Percentiles rank a stretch among this genome's conserved stretches.
These are phyloP conservation scores for Pterocarpus macrocarpus DNA, from an alignment of 306 rosid species.

Conservation along the genomic window DNA sequence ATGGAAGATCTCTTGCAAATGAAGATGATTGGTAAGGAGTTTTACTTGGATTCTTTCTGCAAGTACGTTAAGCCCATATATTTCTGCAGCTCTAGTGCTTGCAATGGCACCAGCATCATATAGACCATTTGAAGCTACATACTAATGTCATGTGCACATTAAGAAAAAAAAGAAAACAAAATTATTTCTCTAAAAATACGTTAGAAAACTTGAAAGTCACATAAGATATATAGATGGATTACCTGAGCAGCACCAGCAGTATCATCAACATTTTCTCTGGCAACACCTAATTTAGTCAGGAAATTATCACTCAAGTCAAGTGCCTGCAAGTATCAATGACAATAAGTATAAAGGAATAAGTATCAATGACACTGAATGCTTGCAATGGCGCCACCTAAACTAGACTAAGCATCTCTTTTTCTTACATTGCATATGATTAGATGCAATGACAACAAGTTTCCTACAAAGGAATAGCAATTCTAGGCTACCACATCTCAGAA, in stretches of 20 bases:
- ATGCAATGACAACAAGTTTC: conserved; percentile 1
- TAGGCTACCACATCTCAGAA: not conserved
- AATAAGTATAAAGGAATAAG: not conserved
- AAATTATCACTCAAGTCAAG: conserved; percentile 64
- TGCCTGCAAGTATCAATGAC: conserved; percentile 56
- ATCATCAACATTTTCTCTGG: conserved; percentile 68
- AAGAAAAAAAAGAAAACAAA: conserved; percentile 17
- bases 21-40: conserved; percentile 23
- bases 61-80: conserved; percentile 68
- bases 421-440: conserved; percentile 28
- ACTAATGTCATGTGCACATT: conserved; percentile 43
- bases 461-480: not conserved
- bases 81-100: conserved; percentile 67
- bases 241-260: conserved; percentile 79
- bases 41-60: conserved; percentile 71
- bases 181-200: conserved; percentile 16
- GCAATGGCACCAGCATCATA: conserved; percentile 68
- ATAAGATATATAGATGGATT: conserved; percentile 20
- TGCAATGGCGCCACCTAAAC: not conserved
- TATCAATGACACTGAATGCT: not conserved
- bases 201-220: conserved; percentile 29
- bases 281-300: conserved; percentile 65
- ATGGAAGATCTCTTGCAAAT: conserved; percentile 19
- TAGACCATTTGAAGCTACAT: conserved; percentile 57
- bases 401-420: conserved; percentile 13